Evolutionary conservation across 768 basidiomycete genomes (phyloP), one percentile per base, ranked within the genome.

Genomic region (Cantharellus anzutake): DNA sequence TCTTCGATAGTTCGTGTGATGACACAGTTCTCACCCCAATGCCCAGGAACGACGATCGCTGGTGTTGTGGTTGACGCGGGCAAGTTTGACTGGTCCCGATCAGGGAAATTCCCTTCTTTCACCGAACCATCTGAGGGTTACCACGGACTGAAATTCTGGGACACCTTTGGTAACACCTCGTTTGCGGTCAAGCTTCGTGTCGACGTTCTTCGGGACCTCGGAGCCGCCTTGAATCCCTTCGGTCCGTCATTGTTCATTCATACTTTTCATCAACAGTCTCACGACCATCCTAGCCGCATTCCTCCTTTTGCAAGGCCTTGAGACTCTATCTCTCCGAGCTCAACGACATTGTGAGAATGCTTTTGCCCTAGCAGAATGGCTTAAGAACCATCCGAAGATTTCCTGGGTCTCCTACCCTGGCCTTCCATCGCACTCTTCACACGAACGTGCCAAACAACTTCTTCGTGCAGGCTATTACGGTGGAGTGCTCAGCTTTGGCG

Each of bases 341-440:
- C 77, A 87, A 71, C 70, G 86, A 57, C 87, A 89, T 68, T 76
- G 74, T 57, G 74, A 80, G 42, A 88, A 89, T 62, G 80, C 82
- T 0, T 74, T 89, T 7, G 76, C 75, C 3, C 74, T 90, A 29
- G 87, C 87, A 48, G 29, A 68, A 48, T 83, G 75, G 73, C 78
- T 90, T 41, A 74, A 80, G 65, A 67, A 75, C 52, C 80, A 89
- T 67, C 76, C 79, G 4, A 74, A 76, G 39, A 76, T 91, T 40
- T 70, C 77, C 1, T 91, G 84, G 86, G 83, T 89, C 1, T 81
- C 80, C 5, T 92, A 90, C 66, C 76, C 81, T 48, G 89, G 89
- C 3, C 76, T 89, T 1, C 67, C 70, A 56, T 70, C 67, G 2
- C 89, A 92, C 68, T 67, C 73, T 0, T 81, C 80, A 41, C 75